Conservation (phyloP, 2,329 filamentous ascomycete genomes). For the Fusarium oligoseptatum region DNA sequence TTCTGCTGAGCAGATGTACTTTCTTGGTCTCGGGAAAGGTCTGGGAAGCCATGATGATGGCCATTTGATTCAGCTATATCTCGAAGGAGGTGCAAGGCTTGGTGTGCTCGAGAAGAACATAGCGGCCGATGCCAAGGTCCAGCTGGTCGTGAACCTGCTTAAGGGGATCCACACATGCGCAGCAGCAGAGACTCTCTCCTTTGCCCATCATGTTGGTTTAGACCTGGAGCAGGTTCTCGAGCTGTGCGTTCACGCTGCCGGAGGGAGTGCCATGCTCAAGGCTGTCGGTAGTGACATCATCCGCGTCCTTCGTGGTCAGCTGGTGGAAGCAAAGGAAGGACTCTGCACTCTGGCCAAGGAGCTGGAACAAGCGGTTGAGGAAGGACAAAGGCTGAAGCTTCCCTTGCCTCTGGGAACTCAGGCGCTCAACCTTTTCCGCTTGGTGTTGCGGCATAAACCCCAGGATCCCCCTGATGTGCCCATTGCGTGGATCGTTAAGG, state of each 20-base stretch:
- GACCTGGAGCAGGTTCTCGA: conserved; percentile 31
- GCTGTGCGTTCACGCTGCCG: conserved; percentile 30
- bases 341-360: conserved; percentile 6
- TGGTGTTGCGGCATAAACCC: conserved; percentile 25
- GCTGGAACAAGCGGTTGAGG: conserved; percentile 19
- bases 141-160: conserved; percentile 21
- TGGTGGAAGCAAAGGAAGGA: background rate
- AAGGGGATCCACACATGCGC: conserved; percentile 31
- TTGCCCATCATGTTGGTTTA: conserved; percentile 27
- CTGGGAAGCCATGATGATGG: conserved; percentile 46
- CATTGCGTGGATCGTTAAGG: conserved; percentile 19
- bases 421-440: conserved; percentile 19
- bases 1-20: conserved; percentile 75
- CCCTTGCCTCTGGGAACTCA: conserved; percentile 24
- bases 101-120: background rate
- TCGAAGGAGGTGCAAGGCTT: conserved; percentile 11
- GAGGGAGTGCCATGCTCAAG: conserved; percentile 24
- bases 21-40: conserved; percentile 70
- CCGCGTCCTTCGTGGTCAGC: conserved; percentile 10
- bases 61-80: conserved; percentile 24
- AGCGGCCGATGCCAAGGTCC: conserved; percentile 5
- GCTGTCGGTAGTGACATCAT: conserved; percentile 17
- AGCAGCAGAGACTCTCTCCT: conserved; percentile 28
- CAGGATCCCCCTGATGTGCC: conserved; percentile 17
- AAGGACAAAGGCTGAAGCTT: conserved; percentile 26